A percentile compares a stretch with the other conserved stretches of the same genome.
Evolutionary conservation across 1,284 basidiomycete species (phyloP).

Genomic region (Erythrobasidium hasegawianum): DNA sequence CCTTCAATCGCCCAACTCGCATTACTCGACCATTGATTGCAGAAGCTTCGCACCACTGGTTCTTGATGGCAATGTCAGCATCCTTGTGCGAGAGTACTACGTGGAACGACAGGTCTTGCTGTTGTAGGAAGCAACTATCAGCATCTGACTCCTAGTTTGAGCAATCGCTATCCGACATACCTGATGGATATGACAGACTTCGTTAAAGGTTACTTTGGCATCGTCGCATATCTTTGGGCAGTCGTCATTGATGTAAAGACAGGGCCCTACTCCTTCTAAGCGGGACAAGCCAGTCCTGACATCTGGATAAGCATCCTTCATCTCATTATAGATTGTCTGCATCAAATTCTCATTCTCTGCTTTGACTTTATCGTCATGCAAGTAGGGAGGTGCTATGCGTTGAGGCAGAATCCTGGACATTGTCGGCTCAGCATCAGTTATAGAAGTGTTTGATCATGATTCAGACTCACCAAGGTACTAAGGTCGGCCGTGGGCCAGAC

Average conservation of each 20-base stretch:
- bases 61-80: slow-evolving; percentile 7
- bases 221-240: slow-evolving; percentile 1
- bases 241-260: slow-evolving; percentile 2
- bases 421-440: neutral
- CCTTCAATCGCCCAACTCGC: slow-evolving; percentile 5
- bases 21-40: neutral
- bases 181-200: slow-evolving; percentile 16
- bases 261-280: slow-evolving; percentile 5
- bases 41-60: slow-evolving; percentile 15
- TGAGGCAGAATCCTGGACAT: slow-evolving; percentile 13
- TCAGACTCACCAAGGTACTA: slow-evolving; percentile 16
- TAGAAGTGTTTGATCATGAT: no score
- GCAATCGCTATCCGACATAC: neutral
- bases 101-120: slow-evolving; percentile 31
- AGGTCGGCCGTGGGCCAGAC: neutral
- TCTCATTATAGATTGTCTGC: neutral
- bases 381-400: slow-evolving; percentile 12
- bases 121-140: neutral
- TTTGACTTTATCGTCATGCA: neutral
- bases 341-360: neutral
- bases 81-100: slow-evolving; percentile 10
- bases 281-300: neutral
- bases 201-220: neutral
- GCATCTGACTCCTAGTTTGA: neutral
- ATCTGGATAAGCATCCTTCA: neutral